A percentile compares a stretch with the other conserved stretches of the same genome.
Conservation (phyloP, 2,329 filamentous ascomycete species). For the Trichoderma endophyticum region DNA sequence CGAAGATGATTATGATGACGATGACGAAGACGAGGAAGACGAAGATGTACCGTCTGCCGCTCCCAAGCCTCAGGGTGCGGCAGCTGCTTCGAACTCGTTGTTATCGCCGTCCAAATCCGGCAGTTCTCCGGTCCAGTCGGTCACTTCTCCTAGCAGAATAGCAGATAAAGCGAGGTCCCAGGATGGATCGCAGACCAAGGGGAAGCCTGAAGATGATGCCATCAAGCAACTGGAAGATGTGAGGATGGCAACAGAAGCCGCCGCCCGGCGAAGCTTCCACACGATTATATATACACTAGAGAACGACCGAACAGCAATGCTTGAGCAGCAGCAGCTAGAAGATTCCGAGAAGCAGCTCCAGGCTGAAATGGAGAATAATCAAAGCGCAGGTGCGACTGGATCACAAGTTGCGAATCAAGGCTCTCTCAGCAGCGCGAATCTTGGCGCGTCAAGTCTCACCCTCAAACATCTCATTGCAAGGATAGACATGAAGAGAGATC, state of each 20-base stretch:
- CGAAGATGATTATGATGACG: constrained; percentile 82
- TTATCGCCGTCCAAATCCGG: constrained; percentile 69
- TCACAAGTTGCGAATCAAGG: constrained; percentile 68
- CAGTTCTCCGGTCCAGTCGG: constrained; percentile 62
- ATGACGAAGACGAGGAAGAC: constrained; percentile 73
- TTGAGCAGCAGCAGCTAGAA: constrained; percentile 94
- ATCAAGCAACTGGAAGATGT: constrained; percentile 91
- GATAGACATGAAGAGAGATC: constrained; percentile 87
- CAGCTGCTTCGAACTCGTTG: constrained; percentile 54
- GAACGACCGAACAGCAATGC: constrained; percentile 91
- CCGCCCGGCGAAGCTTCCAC: constrained; percentile 85
- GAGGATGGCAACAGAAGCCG: constrained; percentile 85
- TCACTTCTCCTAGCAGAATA: constrained; percentile 58
- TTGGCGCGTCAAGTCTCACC: constrained; percentile 92
- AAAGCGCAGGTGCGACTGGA: constrained; percentile 47
- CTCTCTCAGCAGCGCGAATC: constrained; percentile 86
- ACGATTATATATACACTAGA: constrained; percentile 94
- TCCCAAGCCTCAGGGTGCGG: constrained; percentile 50
- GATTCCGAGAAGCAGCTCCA: constrained; percentile 95
- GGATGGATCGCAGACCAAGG: constrained; percentile 48
- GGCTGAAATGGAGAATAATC: constrained; percentile 80
- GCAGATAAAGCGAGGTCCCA: constrained; percentile 52
- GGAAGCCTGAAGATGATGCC: constrained; percentile 78
- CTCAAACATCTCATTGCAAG: constrained; percentile 95
- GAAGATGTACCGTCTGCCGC: constrained; percentile 54